Percentiles rank a stretch among this genome's conserved stretches.
phyloP scores from a whole-genome alignment of 164 flowering plant genomes.

The Piper longum region DNA sequence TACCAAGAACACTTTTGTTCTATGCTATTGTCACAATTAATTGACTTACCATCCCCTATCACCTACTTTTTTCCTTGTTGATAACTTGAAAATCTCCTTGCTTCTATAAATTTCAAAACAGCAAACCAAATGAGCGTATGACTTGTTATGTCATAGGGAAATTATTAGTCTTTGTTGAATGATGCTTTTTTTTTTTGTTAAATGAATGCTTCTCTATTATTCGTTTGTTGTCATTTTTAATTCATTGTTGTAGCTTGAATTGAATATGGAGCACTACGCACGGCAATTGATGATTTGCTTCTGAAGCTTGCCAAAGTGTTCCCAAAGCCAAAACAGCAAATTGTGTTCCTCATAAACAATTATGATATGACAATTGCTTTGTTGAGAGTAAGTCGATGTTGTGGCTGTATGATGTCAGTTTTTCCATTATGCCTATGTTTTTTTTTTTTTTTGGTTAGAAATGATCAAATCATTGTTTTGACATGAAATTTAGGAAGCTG shows the following conservation, averaged over 20 bases:
- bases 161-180: too few relatives aligned
- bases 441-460: not conserved
- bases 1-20: too few relatives aligned
- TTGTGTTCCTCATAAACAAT: constrained; percentile 89
- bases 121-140: too few relatives aligned
- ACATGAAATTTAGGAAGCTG: constrained; percentile 57
- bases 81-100: too few relatives aligned
- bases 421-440: not conserved
- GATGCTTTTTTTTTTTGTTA: too few relatives aligned
- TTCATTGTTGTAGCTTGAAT: constrained; percentile 54
- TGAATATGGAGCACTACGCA: constrained; percentile 78
- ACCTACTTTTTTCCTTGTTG: too few relatives aligned
- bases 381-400: constrained; percentile 45
- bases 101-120: too few relatives aligned
- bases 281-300: constrained; percentile 91
- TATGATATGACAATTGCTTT: constrained; percentile 94
- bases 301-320: constrained; percentile 67
- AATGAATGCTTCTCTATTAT: not conserved
- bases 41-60: too few relatives aligned
- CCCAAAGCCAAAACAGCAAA: constrained; percentile 59
- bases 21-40: too few relatives aligned
- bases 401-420: not conserved
- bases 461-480: too few relatives aligned
- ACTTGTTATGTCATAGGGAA: too few relatives aligned
- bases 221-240: not conserved